Conservation (phyloP, 371 early-diverging fungal genomes). For the Dinochytrium kinnereticum region DNA sequence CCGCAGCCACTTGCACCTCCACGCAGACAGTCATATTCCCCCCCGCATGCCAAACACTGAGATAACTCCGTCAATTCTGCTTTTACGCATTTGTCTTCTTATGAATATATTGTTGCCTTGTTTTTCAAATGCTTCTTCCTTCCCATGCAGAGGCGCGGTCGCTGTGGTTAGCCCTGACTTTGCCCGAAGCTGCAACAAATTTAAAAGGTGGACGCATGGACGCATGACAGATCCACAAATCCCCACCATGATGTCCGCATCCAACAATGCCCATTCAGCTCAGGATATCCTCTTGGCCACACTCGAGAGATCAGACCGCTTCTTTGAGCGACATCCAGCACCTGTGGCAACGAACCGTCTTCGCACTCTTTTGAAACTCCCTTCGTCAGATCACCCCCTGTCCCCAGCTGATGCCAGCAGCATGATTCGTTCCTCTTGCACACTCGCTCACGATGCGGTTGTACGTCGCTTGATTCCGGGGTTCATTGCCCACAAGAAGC, state of each 20-base stretch:
- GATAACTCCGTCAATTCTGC: too few relatives aligned
- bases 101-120: too few relatives aligned
- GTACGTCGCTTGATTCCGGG: not conserved
- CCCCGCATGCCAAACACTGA: too few relatives aligned
- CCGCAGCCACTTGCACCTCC: too few relatives aligned
- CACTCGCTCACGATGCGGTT: not conserved
- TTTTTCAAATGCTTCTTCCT: too few relatives aligned
- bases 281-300: not conserved
- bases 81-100: too few relatives aligned
- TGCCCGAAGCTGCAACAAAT: too few relatives aligned
- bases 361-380: not conserved
- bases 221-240: too few relatives aligned
- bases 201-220: too few relatives aligned
- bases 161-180: too few relatives aligned
- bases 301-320: not conserved
- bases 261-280: not conserved
- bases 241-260: not conserved
- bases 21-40: too few relatives aligned
- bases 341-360: slow-evolving; percentile 1
- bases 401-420: not conserved
- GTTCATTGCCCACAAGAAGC: not conserved
- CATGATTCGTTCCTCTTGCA: not conserved
- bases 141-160: too few relatives aligned
- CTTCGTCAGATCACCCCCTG: not conserved
- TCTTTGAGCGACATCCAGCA: not conserved